Evolutionary conservation across 176 grass and related monocot genomes (phyloP).

Genomic region (Zoysia pacifica): DNA sequence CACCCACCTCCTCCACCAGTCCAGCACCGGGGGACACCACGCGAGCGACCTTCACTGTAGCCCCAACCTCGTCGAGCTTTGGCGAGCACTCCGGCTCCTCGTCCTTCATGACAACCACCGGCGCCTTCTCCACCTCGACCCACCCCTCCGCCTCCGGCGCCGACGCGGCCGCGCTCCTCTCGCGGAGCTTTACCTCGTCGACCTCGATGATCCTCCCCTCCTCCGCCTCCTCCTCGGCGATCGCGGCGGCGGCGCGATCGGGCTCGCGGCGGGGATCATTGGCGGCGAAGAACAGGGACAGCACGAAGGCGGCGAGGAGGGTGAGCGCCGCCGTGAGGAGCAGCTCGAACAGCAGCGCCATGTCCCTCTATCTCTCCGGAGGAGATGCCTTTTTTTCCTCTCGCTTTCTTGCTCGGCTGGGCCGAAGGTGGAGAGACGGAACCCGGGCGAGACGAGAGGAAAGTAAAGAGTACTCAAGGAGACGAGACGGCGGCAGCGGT

Average conservation of each 20-base stretch:
- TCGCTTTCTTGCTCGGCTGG: constrained; percentile 40
- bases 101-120: background rate
- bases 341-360: constrained; percentile 73
- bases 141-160: constrained; percentile 25
- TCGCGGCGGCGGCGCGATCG: constrained; percentile 19
- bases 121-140: constrained; percentile 44
- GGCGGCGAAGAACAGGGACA: constrained; percentile 56
- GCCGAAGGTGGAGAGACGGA: constrained; percentile 37
- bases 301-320: constrained; percentile 64
- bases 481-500: background rate
- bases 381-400: background rate
- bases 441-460: background rate
- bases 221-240: constrained; percentile 26
- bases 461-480: background rate
- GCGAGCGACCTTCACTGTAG: background rate
- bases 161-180: background rate
- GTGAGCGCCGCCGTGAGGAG: constrained; percentile 64
- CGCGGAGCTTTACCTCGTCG: constrained; percentile 19
- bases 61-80: constrained; percentile 14
- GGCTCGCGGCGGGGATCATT: constrained; percentile 27
- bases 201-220: constrained; percentile 51
- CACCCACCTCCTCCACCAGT: constrained; percentile 1
- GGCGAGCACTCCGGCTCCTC: constrained; percentile 11
- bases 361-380: constrained; percentile 26
- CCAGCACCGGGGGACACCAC: background rate